Conservation (phyloP, 495 filamentous ascomycete species). For the Penicillium pancosmium region DNA sequence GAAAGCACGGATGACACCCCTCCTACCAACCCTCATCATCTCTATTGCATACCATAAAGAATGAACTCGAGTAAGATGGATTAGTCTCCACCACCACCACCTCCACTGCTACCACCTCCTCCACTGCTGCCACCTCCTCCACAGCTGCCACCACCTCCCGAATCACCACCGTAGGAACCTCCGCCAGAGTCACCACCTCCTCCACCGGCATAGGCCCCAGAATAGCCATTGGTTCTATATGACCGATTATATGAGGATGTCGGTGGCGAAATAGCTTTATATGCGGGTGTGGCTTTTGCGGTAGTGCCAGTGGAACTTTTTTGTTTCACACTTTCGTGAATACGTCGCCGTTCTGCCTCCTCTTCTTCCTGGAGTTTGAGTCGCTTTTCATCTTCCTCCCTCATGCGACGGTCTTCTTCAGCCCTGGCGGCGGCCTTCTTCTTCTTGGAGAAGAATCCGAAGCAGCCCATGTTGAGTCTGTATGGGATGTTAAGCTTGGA, state of each 20-base stretch:
- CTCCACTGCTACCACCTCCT: background rate
- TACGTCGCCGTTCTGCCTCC: background rate
- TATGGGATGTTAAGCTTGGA: background rate
- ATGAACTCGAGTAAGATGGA: background rate
- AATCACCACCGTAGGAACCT: background rate
- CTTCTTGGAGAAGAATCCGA: background rate
- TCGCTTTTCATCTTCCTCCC: background rate
- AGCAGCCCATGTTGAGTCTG: slow-evolving; percentile 5
- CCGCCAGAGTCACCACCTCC: background rate
- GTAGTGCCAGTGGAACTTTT: background rate
- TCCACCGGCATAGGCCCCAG: background rate
- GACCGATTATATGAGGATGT: background rate
- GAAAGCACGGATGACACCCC: no score
- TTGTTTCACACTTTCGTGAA: background rate
- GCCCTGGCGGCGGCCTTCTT: background rate
- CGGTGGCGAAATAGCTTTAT: background rate
- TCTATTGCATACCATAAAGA: background rate
- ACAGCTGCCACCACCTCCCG: background rate
- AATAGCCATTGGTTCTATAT: background rate
- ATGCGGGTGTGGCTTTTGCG: background rate
- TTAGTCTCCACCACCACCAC: background rate
- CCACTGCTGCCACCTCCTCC: background rate
- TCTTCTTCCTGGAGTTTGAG: background rate
- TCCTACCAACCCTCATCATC: no score
- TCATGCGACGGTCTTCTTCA: background rate